These are phyloP conservation scores for Mycena vitilis DNA, from an alignment of 768 basidiomycete species.

Conservation along the genomic window DNA sequence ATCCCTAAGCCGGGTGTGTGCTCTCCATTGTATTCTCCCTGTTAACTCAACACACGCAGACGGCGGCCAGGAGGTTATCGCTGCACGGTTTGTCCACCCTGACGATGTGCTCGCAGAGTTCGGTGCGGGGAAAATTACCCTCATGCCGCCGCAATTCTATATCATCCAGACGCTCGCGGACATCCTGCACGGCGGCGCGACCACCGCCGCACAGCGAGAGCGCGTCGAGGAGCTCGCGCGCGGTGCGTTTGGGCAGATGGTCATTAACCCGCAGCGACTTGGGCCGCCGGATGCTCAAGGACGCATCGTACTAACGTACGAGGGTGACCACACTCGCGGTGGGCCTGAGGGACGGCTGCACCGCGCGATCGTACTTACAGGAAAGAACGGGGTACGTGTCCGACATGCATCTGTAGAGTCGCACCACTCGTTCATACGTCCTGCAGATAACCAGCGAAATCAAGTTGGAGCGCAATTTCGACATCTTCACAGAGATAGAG, in stretches of 20 bases:
- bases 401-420: neutral
- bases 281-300: conserved; percentile 56
- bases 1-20: conserved; percentile 67
- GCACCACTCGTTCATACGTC: conserved; percentile 9
- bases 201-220: conserved; percentile 58
- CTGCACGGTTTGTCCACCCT: conserved; percentile 74
- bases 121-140: conserved; percentile 58
- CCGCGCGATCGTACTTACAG: conserved; percentile 62
- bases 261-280: conserved; percentile 63
- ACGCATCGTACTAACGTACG: conserved; percentile 65
- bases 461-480: conserved; percentile 69
- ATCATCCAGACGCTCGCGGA: conserved; percentile 70
- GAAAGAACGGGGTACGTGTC: conserved; percentile 63
- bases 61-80: conserved; percentile 76
- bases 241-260: conserved; percentile 71
- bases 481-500: conserved; percentile 69
- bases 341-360: conserved; percentile 70
- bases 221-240: conserved; percentile 59
- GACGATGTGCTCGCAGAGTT: conserved; percentile 64
- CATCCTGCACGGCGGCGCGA: conserved; percentile 57
- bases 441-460: conserved; percentile 63
- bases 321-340: conserved; percentile 77
- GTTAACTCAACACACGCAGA: conserved; percentile 47
- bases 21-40: neutral
- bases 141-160: conserved; percentile 85